phyloP scores from a whole-genome alignment of 148 eudicot species.

The Bassia scoparia region DNA sequence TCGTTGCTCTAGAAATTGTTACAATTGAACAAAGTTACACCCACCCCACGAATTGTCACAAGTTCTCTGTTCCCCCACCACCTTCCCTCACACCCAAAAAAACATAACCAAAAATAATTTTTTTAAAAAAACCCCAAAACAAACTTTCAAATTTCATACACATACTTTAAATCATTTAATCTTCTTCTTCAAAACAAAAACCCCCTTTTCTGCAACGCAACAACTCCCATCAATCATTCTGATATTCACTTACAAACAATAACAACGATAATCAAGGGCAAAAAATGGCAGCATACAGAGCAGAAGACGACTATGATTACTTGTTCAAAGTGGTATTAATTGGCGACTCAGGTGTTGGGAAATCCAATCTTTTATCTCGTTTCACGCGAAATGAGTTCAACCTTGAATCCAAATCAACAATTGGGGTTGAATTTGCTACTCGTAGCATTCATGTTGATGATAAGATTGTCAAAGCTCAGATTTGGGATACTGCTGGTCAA shows the following conservation, averaged over 20 bases:
- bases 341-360: slow-evolving; percentile 43
- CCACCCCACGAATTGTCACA: slow-evolving; percentile 21
- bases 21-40: slow-evolving; percentile 4
- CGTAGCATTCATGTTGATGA: slow-evolving; percentile 45
- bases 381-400: slow-evolving; percentile 41
- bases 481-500: slow-evolving; percentile 50
- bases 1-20: no score
- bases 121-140: background rate
- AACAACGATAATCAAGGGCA: background rate
- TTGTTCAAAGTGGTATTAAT: slow-evolving; percentile 39
- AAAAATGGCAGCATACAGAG: slow-evolving; percentile 36
- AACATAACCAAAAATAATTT: background rate
- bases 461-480: slow-evolving; percentile 49
- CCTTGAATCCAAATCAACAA: slow-evolving; percentile 42
- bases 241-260: background rate
- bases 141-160: background rate
- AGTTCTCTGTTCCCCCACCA: slow-evolving; percentile 5
- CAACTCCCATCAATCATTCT: background rate
- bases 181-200: background rate
- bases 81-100: background rate
- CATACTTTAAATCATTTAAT: background rate
- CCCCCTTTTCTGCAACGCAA: background rate
- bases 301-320: slow-evolving; percentile 44
- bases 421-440: slow-evolving; percentile 49
- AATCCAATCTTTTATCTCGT: slow-evolving; percentile 39